Base-by-base conservation (phyloP, 495 filamentous ascomycete species). In the Jackrogersella minutella region DNA sequence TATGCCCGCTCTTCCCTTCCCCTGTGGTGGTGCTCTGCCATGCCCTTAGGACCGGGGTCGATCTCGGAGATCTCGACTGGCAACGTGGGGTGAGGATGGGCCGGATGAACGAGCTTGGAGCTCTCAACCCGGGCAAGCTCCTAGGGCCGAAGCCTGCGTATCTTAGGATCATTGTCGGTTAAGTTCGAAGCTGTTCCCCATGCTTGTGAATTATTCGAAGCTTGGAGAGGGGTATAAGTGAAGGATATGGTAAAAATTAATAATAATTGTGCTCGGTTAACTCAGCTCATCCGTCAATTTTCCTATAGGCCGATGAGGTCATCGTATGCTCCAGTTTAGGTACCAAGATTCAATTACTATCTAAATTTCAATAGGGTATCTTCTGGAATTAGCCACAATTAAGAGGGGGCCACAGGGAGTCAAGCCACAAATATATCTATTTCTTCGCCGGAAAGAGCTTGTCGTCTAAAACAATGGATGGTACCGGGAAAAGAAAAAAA, bases 1-100 rank as follows among this genome's bases (percentile, higher is more conserved):
- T 96, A 72, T 97, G 93, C 2, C 95, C 94, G 7, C 80, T 82
- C 66, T 88, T 82, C 56, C 84, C 76, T 26, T 85, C 81, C 21
- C 81, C 83, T 0, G 80, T 78, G 30, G 82, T 44, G 0, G 78
- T 81, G 60, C 77, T 84, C 73, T 81, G 72, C 68, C 72, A 76
- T 22, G 73, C 61, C 47, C 69, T 62, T 28, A 43, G 26, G 37
- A 55, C 22, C 36, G 51, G 21, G 30, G 33, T 21, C 66, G 70
- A 72, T 73, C 51, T 56, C 7, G 26, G 26, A 30, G 3, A 30
- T 30, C 26, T 30, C 61, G 57, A 56, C 39, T 28, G 69, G 22
- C 43, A 40, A 16, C 58, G 67, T 41, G 64, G 52, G 28, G 66
- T 60, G 49, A 64, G 43, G 33, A 57, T 30, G 28, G 71, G 58